These are phyloP conservation scores for Pseudopediastrum boryanum DNA, from an alignment of 139 green algal species.

Conservation along the genomic window DNA sequence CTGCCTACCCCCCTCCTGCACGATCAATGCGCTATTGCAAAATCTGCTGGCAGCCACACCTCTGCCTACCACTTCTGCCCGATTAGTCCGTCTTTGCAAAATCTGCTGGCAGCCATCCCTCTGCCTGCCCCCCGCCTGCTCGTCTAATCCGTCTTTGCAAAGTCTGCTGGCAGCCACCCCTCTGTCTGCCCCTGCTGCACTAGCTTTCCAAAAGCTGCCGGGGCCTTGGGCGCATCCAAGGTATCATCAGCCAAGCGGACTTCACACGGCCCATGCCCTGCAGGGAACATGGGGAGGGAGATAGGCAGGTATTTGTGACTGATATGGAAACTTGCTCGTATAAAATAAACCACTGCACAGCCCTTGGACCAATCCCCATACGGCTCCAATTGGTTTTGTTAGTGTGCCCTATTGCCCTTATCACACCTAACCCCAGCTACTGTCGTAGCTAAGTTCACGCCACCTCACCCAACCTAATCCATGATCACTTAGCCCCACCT, in stretches of 20 bases:
- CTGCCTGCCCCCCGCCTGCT: slow-evolving; percentile 12
- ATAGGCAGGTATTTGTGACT: too few relatives aligned
- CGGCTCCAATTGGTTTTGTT: too few relatives aligned
- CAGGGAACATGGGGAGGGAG: neutral
- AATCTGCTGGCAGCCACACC: too few relatives aligned
- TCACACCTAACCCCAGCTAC: too few relatives aligned
- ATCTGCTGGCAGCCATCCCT: slow-evolving; percentile 40
- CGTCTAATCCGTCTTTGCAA: slow-evolving; percentile 13
- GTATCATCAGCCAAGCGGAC: slow-evolving; percentile 62
- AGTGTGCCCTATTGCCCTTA: too few relatives aligned
- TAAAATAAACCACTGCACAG: too few relatives aligned
- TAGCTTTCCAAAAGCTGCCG: slow-evolving; percentile 29
- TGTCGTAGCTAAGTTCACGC: too few relatives aligned
- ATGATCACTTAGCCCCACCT: too few relatives aligned
- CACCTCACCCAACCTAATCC: too few relatives aligned
- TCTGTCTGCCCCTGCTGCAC: slow-evolving; percentile 19
- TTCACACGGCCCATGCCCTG: slow-evolving; percentile 59
- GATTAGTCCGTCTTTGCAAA: neutral
- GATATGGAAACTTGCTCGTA: too few relatives aligned
- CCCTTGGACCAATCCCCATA: too few relatives aligned
- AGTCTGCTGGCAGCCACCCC: slow-evolving; percentile 37
- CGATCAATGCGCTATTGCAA: too few relatives aligned
- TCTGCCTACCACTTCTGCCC: neutral
- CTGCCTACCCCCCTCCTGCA: slow-evolving; percentile 9
- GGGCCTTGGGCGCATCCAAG: slow-evolving; percentile 65